Evolutionary conservation across 768 basidiomycete genomes (phyloP).

Genomic region (Leccinum barrowsii): DNA sequence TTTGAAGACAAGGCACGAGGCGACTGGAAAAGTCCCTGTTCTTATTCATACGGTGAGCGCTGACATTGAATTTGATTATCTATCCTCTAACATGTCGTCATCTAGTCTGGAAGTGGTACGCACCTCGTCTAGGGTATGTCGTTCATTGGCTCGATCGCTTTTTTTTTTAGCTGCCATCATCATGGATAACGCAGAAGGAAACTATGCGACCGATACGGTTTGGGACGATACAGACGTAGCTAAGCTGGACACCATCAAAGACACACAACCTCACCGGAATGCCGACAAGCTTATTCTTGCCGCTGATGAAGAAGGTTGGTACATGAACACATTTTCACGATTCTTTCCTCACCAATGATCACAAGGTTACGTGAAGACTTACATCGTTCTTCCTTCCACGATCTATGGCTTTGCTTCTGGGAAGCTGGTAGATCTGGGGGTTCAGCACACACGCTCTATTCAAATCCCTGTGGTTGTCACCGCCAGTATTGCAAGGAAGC

Average conservation of each 20-base stretch:
- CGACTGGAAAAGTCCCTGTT: conserved; percentile 41
- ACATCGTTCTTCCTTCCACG: conserved; percentile 52
- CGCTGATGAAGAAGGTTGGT: conserved; percentile 46
- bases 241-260: conserved; percentile 44
- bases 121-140: background rate
- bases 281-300: conserved; percentile 46
- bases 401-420: conserved; percentile 58
- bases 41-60: conserved; percentile 60
- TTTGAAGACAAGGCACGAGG: conserved; percentile 42
- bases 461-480: conserved; percentile 52
- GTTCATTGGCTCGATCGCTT: background rate
- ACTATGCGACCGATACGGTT: conserved; percentile 33
- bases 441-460: conserved; percentile 48
- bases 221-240: conserved; percentile 49
- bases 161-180: conserved; percentile 34
- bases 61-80: background rate
- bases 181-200: conserved; percentile 44
- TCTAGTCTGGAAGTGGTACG: conserved; percentile 50
- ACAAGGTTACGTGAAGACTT: conserved; percentile 20
- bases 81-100: background rate
- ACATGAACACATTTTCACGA: too few relatives aligned
- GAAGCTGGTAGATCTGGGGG: conserved; percentile 41
- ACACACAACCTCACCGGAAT: conserved; percentile 44
- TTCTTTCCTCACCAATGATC: background rate
- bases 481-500: conserved; percentile 44